A percentile compares a stretch with the other conserved stretches of the same genome.
These are phyloP conservation scores for Leccinum variicolor DNA, from an alignment of 768 basidiomycete genomes.

Conservation along the genomic window DNA sequence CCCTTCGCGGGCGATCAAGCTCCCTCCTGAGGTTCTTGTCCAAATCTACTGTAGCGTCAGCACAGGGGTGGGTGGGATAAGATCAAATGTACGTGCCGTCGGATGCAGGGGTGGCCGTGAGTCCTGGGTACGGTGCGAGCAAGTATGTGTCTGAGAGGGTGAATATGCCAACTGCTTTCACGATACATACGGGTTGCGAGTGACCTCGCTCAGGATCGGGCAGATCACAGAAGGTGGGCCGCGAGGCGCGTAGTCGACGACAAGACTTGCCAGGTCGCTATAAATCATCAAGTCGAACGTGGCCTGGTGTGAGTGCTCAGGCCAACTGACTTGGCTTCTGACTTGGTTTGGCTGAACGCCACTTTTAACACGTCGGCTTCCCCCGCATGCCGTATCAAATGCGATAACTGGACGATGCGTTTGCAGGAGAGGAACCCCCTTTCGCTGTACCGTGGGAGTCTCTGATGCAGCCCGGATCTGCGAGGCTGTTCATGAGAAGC, in stretches of 20 bases:
- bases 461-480: constrained; percentile 22
- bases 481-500: constrained; percentile 10
- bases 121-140: constrained; percentile 31
- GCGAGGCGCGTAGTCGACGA: constrained; percentile 36
- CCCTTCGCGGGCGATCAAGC: constrained; percentile 24
- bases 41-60: constrained; percentile 23
- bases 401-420: constrained; percentile 27
- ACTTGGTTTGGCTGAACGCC: neutral
- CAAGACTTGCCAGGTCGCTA: constrained; percentile 37
- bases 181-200: constrained; percentile 17
- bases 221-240: constrained; percentile 33
- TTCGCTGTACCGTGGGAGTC: constrained; percentile 20
- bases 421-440: constrained; percentile 17
- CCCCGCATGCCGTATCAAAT: constrained; percentile 22
- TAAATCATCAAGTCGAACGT: constrained; percentile 34
- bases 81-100: constrained; percentile 11
- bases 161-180: neutral
- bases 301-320: constrained; percentile 20
- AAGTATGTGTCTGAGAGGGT: constrained; percentile 25
- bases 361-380: constrained; percentile 23
- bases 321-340: neutral
- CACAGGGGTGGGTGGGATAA: constrained; percentile 13
- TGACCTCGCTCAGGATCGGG: constrained; percentile 35
- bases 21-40: constrained; percentile 34
- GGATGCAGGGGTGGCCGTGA: constrained; percentile 27